phyloP scores from a whole-genome alignment of 768 basidiomycete genomes.

The Auricularia sp. region DNA sequence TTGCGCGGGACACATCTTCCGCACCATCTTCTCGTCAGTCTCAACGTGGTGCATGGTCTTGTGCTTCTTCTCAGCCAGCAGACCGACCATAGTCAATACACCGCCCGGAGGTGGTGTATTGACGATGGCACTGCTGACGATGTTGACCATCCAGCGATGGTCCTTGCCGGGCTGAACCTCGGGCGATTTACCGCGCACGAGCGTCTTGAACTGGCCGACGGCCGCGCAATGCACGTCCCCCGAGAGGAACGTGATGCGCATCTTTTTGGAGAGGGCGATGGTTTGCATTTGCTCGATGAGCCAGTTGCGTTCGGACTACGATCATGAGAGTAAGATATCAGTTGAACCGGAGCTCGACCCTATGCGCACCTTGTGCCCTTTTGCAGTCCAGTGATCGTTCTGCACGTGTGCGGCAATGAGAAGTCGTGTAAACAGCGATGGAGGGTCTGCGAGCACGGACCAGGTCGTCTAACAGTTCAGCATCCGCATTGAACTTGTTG shows the following conservation, averaged over 20 bases:
- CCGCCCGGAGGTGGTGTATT: conserved; percentile 84
- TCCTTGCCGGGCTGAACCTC: conserved; percentile 50
- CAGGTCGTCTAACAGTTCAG: conserved; percentile 89
- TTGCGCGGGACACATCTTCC: conserved; percentile 1
- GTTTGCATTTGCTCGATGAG: conserved; percentile 71
- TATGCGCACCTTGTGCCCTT: conserved; percentile 53
- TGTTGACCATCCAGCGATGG: conserved; percentile 83
- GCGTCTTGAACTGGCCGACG: conserved; percentile 67
- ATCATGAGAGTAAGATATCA: not conserved
- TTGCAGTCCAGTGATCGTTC: conserved; percentile 92
- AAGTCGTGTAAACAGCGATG: too few species aligned
- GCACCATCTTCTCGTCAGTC: conserved; percentile 85
- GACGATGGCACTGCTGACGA: conserved; percentile 88
- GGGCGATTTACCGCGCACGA: conserved; percentile 37
- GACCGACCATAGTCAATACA: conserved; percentile 73
- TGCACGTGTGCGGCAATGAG: conserved; percentile 17
- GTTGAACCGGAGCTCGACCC: not conserved
- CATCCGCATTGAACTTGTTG: conserved; percentile 86
- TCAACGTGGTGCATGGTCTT: conserved; percentile 70
- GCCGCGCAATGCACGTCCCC: conserved; percentile 94
- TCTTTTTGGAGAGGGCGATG: conserved; percentile 48
- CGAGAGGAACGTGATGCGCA: conserved; percentile 76
- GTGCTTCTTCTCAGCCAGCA: conserved; percentile 66
- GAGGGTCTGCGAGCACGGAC: conserved; percentile 27
- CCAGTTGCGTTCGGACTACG: conserved; percentile 83